These are phyloP conservation scores for Globisporangium spiculum DNA, from an alignment of 352 stramenopile genomes.

Conservation along the genomic window DNA sequence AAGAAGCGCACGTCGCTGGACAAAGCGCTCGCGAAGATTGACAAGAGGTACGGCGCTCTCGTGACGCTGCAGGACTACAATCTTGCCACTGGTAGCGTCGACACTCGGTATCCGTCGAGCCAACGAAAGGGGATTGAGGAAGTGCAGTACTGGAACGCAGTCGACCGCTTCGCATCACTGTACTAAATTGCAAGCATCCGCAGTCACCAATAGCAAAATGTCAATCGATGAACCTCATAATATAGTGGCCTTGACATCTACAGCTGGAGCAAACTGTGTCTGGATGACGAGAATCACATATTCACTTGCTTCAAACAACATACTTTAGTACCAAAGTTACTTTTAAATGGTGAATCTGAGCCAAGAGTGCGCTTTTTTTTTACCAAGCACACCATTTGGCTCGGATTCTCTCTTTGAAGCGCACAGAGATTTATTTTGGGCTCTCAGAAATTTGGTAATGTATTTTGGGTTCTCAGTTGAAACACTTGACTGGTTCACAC, in stretches of 20 bases:
- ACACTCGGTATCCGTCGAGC: background rate
- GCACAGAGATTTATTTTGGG: slow-evolving; percentile 1
- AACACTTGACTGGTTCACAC: slow-evolving; percentile 5
- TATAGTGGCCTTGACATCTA: background rate
- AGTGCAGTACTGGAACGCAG: slow-evolving; percentile 18
- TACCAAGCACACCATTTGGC: background rate
- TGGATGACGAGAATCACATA: too few species aligned
- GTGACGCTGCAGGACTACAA: background rate
- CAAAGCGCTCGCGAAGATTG: slow-evolving; percentile 17
- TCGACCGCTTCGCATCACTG: slow-evolving; percentile 22
- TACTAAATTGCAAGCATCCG: background rate
- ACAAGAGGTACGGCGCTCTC: slow-evolving; percentile 10
- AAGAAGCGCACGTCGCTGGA: slow-evolving; percentile 11
- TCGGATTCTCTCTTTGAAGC: background rate
- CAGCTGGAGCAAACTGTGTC: too few species aligned
- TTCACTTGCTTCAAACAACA: too few species aligned
- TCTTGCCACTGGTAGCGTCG: background rate
- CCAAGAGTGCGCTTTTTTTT: background rate
- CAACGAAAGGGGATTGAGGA: slow-evolving; percentile 10
- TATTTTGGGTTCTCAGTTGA: background rate
- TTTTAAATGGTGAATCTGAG: background rate
- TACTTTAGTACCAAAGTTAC: too few species aligned
- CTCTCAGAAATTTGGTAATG: background rate
- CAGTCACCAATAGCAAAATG: background rate
- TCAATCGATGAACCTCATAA: background rate